Evolutionary conservation across 306 rosid genomes (phyloP), one percentile per base, ranked within the genome.

Genomic region (Dryas alaskensis): DNA sequence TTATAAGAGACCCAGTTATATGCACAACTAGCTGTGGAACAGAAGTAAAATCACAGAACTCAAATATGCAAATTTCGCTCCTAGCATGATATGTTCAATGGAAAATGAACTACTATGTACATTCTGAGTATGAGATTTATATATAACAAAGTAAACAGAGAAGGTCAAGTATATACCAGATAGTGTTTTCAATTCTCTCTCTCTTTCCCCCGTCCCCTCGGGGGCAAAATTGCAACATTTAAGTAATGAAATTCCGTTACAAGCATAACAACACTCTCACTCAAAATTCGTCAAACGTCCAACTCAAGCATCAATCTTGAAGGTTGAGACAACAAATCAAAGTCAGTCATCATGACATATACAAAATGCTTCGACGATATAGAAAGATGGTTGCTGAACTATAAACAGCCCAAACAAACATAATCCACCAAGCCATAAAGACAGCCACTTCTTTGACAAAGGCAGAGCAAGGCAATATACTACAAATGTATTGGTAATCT

Each of bases 381-480:
- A 94, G 82, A 75, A 82, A 22, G 79, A 92, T 73, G 77, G 81
- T 84, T 65, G 50, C 86, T 3, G 89, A 94, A 60, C 88, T 81
- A 72, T 84, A 87, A 72, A 88, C 51, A 14, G 91, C 81, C 89
- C 81, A 80, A 51, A 94, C 81, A 79, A 85, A 89, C 54, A 77
- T 73, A 70, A 88, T 84, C 99, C 99, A 94, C 97, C 97, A 94
- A 66, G 96, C 97, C 89, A 89, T 73, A 76, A 91, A 89, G 78
- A 92, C 69, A 52, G 88, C 81, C 65, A 76, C 81, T 74, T 88
- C 89, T 62, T 78, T 84, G 69, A 83, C 65, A 60, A 88, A 81
- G 46, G 79, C 73, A 68, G 88, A 82, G 79, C 89, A 82, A 70
- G 92, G 86, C 54, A 84, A 64, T 10, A 84, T 44, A 62, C 79